Conservation (phyloP, 345 rosid species). For the Salix viminalis region DNA sequence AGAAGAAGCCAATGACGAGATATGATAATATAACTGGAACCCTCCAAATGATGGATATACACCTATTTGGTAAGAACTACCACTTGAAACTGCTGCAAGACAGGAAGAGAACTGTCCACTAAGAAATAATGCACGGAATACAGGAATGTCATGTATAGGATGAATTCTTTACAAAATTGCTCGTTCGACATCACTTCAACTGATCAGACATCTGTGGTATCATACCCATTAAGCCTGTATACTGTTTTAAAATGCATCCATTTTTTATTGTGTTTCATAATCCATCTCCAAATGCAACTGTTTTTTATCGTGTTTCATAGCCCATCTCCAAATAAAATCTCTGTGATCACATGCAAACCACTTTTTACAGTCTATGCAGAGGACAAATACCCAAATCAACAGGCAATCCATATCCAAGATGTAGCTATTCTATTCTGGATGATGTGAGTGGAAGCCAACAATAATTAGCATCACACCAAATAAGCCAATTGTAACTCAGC, state of each 20-base stretch:
- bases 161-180: background rate
- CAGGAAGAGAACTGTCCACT: background rate
- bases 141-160: background rate
- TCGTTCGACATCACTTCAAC: background rate
- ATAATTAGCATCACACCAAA: slow-evolving; percentile 12
- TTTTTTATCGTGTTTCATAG: background rate
- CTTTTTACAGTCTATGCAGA: slow-evolving; percentile 9
- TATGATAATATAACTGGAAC: background rate
- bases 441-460: slow-evolving; percentile 10
- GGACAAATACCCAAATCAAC: slow-evolving; percentile 3
- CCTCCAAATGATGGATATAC: background rate
- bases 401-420: background rate
- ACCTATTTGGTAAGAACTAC: slow-evolving; percentile 3
- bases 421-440: slow-evolving; percentile 20
- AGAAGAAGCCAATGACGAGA: background rate
- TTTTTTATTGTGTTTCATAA: background rate
- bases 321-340: background rate
- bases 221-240: background rate
- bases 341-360: background rate
- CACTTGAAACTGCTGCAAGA: slow-evolving; percentile 11
- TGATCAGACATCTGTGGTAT: background rate
- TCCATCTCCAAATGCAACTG: background rate
- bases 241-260: background rate
- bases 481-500: slow-evolving; percentile 23
- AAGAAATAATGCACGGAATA: slow-evolving; percentile 4